These are phyloP conservation scores for Aspergillus ibericus DNA, from an alignment of 2,329 filamentous ascomycete genomes.

Conservation along the genomic window DNA sequence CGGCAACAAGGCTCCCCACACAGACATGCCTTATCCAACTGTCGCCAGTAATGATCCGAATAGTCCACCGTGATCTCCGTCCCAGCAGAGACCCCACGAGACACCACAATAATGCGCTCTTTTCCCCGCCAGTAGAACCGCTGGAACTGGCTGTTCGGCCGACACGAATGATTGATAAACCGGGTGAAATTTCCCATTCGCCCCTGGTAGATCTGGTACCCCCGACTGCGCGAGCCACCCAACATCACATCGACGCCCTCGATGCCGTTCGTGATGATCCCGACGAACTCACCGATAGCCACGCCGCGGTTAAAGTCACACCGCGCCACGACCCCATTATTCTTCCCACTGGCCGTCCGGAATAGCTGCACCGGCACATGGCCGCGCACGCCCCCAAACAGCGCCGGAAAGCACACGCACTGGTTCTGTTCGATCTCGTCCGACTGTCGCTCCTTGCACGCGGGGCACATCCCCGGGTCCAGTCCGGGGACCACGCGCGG, in stretches of 20 bases:
- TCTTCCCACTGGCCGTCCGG: conserved; percentile 53
- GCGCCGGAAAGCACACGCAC: conserved; percentile 55
- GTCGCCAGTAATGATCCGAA: conserved; percentile 58
- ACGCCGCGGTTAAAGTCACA: conserved; percentile 52
- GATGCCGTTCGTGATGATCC: conserved; percentile 55
- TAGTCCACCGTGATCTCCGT: conserved; percentile 61
- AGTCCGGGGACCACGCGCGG: conserved; percentile 46
- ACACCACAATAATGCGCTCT: conserved; percentile 57
- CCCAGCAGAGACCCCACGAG: conserved; percentile 55
- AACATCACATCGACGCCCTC: conserved; percentile 58
- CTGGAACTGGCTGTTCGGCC: conserved; percentile 58
- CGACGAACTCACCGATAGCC: conserved; percentile 58
- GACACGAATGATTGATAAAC: conserved; percentile 61
- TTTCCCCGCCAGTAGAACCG: conserved; percentile 58
- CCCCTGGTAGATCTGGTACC: conserved; percentile 61
- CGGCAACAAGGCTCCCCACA: conserved; percentile 55
- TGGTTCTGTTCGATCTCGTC: conserved; percentile 51
- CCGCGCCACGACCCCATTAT: conserved; percentile 51
- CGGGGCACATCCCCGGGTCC: conserved; percentile 43
- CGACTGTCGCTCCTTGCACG: conserved; percentile 52
- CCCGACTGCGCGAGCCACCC: conserved; percentile 36
- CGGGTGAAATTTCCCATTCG: conserved; percentile 56
- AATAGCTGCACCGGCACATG: conserved; percentile 54
- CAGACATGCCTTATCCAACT: conserved; percentile 56
- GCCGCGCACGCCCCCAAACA: conserved; percentile 50